Base-by-base conservation (phyloP, 2,329 filamentous ascomycete species). In the Clarireedia sp. region DNA sequence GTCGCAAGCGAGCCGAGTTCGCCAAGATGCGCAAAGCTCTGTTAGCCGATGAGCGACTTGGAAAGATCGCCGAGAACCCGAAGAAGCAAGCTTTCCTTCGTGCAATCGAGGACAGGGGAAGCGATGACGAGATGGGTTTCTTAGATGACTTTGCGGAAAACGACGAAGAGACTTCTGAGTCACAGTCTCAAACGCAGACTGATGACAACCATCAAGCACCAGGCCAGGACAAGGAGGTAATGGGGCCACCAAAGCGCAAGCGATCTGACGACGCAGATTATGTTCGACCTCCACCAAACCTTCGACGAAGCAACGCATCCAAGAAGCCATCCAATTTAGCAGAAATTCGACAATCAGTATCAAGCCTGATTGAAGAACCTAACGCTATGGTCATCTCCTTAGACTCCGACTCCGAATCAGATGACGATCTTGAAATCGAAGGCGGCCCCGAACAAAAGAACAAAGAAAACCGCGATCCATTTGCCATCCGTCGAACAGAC, bases 21-120 rank as follows among this genome's bases (percentile, higher is more conserved):
- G 87, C 87, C 37, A 89, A 89, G 72, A 95, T 96, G 87, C 87
- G 90, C 55, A 90, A 90, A 69, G 88, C 91, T 6, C 78, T 99
- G 8, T 80, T 96, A 47, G 79, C 88, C 23, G 91, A 97, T 66
- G 91, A 96, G 70, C 89, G 90, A 38, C 83, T 99, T 63, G 89
- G 87, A 67, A 91, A 92, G 70, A 89, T 97, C 60, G 90, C 89
- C 36, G 84, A 90, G 68, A 90, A 95, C 64, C 89, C 89, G 2
- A 91, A 92, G 68, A 92, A 90, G 68, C 80, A 87, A 59, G 94
- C 94, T 0, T 99, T 99, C 74, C 78, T 99, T 63, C 85, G 84
- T 61, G 90, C 90, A 6, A 88, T 99, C 51, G 90, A 96, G 65
- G 91, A 96, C 67, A 81, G 81, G 49, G 87, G 85, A 56, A 77